phyloP scores from a whole-genome alignment of 176 grass and related monocot species.

The Lolium multiflorum region DNA sequence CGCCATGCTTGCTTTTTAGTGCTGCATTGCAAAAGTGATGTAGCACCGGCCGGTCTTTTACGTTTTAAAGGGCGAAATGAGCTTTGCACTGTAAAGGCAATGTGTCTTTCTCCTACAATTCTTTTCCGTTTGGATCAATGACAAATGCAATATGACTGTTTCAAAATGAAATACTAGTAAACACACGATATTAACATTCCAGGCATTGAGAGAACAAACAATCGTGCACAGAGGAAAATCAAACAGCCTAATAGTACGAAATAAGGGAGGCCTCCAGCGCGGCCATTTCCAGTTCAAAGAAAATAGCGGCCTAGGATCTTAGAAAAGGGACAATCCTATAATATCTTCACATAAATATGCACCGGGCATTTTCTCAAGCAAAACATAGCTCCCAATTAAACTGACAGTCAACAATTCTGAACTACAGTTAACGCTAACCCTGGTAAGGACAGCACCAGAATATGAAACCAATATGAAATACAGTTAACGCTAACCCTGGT shows the following conservation, averaged over 20 bases:
- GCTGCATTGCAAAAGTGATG: not conserved
- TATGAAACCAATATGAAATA: not conserved
- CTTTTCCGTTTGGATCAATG: not conserved
- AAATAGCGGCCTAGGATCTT: no score
- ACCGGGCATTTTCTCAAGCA: not conserved
- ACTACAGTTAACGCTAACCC: no score
- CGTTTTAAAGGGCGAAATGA: not conserved
- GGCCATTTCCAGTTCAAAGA: no score
- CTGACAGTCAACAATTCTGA: not conserved
- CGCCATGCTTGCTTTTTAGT: conserved; percentile 38
- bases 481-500: no score
- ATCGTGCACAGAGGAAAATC: no score
- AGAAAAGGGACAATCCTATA: not conserved
- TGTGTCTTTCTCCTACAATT: not conserved
- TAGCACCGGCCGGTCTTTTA: not conserved
- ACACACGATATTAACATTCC: no score
- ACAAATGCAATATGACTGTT: not conserved
- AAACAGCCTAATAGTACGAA: no score
- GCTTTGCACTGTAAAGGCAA: not conserved
- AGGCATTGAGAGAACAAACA: no score
- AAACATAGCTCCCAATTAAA: not conserved
- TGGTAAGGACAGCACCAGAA: not conserved
- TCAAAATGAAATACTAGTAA: not conserved
- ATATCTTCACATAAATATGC: not conserved
- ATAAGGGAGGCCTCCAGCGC: no score